These are phyloP conservation scores for Flaveria floridana DNA, from an alignment of 140 eudicot species.

Conservation along the genomic window DNA sequence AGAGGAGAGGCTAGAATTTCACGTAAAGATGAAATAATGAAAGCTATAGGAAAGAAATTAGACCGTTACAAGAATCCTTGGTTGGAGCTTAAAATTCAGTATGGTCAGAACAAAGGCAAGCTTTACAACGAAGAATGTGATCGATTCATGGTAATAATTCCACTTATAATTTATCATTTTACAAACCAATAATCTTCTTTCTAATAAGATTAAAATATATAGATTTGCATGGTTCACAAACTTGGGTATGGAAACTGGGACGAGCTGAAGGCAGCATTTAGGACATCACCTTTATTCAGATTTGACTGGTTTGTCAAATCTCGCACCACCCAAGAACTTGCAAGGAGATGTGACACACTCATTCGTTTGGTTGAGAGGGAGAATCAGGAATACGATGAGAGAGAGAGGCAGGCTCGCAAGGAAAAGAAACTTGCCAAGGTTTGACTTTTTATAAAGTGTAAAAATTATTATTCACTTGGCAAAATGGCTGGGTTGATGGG, in stretches of 20 bases:
- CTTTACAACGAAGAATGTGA: slow-evolving; percentile 98
- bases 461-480: not conserved
- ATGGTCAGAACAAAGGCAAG: slow-evolving; percentile 99
- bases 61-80: slow-evolving; percentile 99
- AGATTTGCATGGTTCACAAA: slow-evolving; percentile 99
- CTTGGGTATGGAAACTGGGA: slow-evolving; percentile 99
- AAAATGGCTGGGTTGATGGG: not conserved
- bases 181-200: not conserved
- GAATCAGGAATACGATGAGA: slow-evolving; percentile 93
- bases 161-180: not conserved
- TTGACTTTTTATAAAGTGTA: not conserved
- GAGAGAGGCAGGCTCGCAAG: slow-evolving; percentile 98
- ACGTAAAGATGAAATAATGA: slow-evolving; percentile 95
- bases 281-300: slow-evolving; percentile 85
- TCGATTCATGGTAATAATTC: slow-evolving; percentile 77
- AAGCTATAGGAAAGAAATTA: slow-evolving; percentile 91
- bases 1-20: slow-evolving; percentile 98
- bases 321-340: slow-evolving; percentile 96
- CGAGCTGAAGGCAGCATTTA: slow-evolving; percentile 91
- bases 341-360: slow-evolving; percentile 94
- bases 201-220: slow-evolving; percentile 20
- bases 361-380: slow-evolving; percentile 90
- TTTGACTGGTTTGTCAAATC: slow-evolving; percentile 99
- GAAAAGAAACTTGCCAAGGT: slow-evolving; percentile 97
- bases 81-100: slow-evolving; percentile 92